These are phyloP conservation scores for Lodderomyces orthopsilosis DNA, from an alignment of 1,139 yeast genomes.

Conservation along the genomic window DNA sequence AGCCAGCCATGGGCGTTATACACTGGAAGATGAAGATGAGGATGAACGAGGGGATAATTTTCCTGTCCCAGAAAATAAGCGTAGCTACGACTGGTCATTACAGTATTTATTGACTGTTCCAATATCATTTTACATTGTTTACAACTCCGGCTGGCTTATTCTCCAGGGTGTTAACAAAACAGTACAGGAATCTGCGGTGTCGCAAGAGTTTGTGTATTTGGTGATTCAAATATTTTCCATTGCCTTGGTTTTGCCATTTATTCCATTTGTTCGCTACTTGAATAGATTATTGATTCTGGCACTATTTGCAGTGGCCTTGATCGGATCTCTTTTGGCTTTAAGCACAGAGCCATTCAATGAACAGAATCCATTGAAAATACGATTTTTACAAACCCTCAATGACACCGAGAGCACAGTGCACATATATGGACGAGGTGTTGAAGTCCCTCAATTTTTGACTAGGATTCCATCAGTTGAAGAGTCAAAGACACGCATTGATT, in stretches of 20 bases:
- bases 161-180: slow-evolving; percentile 68
- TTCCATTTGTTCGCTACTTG: slow-evolving; percentile 72
- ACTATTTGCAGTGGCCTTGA: slow-evolving; percentile 30
- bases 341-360: slow-evolving; percentile 53
- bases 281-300: slow-evolving; percentile 46
- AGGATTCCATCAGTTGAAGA: slow-evolving; percentile 66
- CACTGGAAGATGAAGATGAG: slow-evolving; percentile 16
- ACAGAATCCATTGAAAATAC: slow-evolving; percentile 62
- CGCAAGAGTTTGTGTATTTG: slow-evolving; percentile 48
- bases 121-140: slow-evolving; percentile 51
- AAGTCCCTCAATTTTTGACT: slow-evolving; percentile 37
- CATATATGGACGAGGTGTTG: slow-evolving; percentile 53
- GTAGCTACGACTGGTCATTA: slow-evolving; percentile 75
- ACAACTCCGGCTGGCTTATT: slow-evolving; percentile 50
- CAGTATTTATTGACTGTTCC: slow-evolving; percentile 73
- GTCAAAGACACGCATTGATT: slow-evolving; percentile 25
- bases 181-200: slow-evolving; percentile 56
- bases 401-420: slow-evolving; percentile 36
- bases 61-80: slow-evolving; percentile 31
- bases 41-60: slow-evolving; percentile 11
- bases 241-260: slow-evolving; percentile 51
- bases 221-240: slow-evolving; percentile 34
- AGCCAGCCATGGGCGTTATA: slow-evolving; percentile 13
- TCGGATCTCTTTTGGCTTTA: slow-evolving; percentile 37
- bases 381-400: slow-evolving; percentile 61